Percentiles rank a stretch among this genome's conserved stretches.
These are phyloP conservation scores for Penstemon eatonii DNA, from an alignment of 257 asterid genomes.

Conservation along the genomic window DNA sequence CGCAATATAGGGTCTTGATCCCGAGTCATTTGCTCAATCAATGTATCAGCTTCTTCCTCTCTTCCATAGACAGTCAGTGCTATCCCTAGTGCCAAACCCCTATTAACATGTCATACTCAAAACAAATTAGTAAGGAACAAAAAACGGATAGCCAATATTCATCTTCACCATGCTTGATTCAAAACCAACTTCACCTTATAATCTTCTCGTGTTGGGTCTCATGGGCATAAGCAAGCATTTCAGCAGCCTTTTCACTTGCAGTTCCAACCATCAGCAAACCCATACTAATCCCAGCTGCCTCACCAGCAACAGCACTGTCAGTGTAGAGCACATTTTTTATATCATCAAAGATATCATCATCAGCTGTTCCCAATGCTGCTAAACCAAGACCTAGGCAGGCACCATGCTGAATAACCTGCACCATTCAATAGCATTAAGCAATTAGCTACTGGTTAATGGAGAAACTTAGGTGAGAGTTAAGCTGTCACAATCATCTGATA, in stretches of 20 bases:
- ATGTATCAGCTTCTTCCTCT: constrained; percentile 93
- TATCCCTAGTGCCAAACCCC: constrained; percentile 95
- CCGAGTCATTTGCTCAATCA: constrained; percentile 94
- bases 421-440: constrained; percentile 12
- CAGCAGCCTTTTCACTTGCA: constrained; percentile 89
- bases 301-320: constrained; percentile 99
- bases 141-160: background rate
- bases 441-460: constrained; percentile 22
- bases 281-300: constrained; percentile 99
- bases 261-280: constrained; percentile 98
- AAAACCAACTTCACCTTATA: constrained; percentile 58
- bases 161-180: constrained; percentile 1
- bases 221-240: constrained; percentile 98
- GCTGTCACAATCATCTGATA: background rate
- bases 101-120: constrained; percentile 22
- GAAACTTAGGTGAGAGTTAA: background rate
- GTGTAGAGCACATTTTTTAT: constrained; percentile 79
- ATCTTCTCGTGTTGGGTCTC: constrained; percentile 98
- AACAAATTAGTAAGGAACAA: constrained; percentile 18
- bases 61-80: constrained; percentile 99
- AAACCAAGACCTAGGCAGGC: constrained; percentile 99
- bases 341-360: constrained; percentile 80
- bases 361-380: constrained; percentile 97
- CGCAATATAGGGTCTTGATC: constrained; percentile 98
- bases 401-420: constrained; percentile 98